Base-by-base conservation (phyloP, 768 basidiomycete species). In the Leccinum subgranulosum region DNA sequence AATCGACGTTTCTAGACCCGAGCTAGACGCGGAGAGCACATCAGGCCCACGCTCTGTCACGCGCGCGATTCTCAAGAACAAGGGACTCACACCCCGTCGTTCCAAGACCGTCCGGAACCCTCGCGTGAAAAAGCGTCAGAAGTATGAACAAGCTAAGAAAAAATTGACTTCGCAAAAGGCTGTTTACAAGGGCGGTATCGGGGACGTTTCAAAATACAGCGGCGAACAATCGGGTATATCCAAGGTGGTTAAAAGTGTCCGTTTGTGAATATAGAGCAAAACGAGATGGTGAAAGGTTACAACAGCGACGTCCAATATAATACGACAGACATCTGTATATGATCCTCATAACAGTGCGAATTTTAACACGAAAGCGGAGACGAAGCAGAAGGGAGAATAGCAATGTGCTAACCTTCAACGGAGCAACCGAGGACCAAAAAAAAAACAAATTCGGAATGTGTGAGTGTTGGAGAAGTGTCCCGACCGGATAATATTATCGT, bases 181-280 rank as follows among this genome's bases (percentile, higher is more conserved):
- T 17, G 81, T 94, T n/a, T 98, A 85, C 83, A 95, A 89, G 71
- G 93, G 94, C 54, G 94, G 94, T 39, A 70, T 88, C 55, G 81
- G 81, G 14, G 84, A 84, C 56, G 86, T 83, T 14, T 82, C 84
- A n/a, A 78, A 77, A 62, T 98, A 98, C 76, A 85, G 83, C 33
- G 97, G 97, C 69, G 97, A 99, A 76, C 85, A 82, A 75, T 88
- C 90, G 56, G 96, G 96, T 80, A 96, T 97, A 69, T 87, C 86
- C 60, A 92, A 87, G 67, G 89, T 93, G 36, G 79, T 94, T 76
- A 96, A 96, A 79, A 88, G 90, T 73, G 80, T 92, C 61, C 85
- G 82, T 60, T 76, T 97, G 59, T 85, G 29, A 63, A 64, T 53
- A 56, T 54, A 48, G 34, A 51, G 29, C 34, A 55, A 33, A 36